These are phyloP conservation scores for Stramenopiles sp. DNA, from an alignment of 352 stramenopile genomes.

Conservation along the genomic window DNA sequence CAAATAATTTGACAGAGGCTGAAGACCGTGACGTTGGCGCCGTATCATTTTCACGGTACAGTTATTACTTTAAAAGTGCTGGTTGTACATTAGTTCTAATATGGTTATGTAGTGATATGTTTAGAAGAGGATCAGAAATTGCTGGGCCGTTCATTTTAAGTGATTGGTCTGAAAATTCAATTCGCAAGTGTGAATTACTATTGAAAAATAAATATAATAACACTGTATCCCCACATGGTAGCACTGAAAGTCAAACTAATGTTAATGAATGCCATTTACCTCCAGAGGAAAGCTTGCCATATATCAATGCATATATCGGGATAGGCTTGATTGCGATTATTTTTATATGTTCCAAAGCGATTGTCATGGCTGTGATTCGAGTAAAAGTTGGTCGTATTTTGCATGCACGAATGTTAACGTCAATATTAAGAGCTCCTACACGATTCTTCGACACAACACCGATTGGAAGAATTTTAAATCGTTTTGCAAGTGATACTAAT, in stretches of 20 bases:
- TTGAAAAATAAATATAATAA: not conserved
- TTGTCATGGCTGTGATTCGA: not conserved
- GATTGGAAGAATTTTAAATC: not conserved
- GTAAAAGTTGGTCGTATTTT: not conserved
- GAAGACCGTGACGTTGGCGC: not conserved
- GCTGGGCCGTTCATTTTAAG: not conserved
- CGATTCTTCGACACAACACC: not conserved
- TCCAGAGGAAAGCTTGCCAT: no score
- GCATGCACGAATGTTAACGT: slow-evolving; percentile 29
- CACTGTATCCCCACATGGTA: no score
- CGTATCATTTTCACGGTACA: not conserved
- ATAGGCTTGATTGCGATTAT: not conserved
- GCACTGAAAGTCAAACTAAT: no score
- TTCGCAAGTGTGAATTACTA: not conserved
- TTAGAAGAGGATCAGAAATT: not conserved
- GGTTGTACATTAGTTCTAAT: not conserved
- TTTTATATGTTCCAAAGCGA: not conserved
- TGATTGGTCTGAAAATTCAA: not conserved
- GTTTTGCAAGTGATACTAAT: slow-evolving; percentile 28
- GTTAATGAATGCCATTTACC: no score
- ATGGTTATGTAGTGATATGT: not conserved
- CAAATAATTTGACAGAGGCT: not conserved
- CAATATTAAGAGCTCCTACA: slow-evolving; percentile 34
- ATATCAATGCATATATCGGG: not conserved
- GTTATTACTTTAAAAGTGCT: not conserved